Conservation (phyloP, 257 asterid species). For the Solanum etuberosum region DNA sequence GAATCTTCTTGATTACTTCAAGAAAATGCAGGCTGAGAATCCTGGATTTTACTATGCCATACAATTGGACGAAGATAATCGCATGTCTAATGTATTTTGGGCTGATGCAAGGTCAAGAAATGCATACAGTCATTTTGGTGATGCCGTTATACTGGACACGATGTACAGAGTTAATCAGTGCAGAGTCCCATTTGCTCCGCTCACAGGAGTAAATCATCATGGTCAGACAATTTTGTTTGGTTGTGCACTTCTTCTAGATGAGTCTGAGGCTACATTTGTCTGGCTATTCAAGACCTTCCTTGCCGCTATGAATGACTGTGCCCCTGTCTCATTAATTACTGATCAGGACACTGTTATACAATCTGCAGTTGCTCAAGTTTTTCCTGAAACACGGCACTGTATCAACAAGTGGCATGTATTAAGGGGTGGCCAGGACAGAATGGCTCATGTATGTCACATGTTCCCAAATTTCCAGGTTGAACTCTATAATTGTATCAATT, state of each 20-base stretch:
- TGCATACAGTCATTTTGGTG: conserved; percentile 79
- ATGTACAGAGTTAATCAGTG: conserved; percentile 46
- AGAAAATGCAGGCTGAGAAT: conserved; percentile 88
- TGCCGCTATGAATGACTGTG: conserved; percentile 59
- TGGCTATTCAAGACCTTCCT: conserved; percentile 87
- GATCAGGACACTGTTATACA: conserved; percentile 55
- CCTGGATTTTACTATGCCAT: conserved; percentile 92
- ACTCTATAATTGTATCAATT: conserved; percentile 70
- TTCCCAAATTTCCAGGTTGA: conserved; percentile 76
- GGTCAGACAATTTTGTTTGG: conserved; percentile 81
- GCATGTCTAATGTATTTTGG: conserved; percentile 86
- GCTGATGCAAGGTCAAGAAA: conserved; percentile 87
- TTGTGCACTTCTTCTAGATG: conserved; percentile 76
- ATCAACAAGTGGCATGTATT: conserved; percentile 69
- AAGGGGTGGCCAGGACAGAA: conserved; percentile 71
- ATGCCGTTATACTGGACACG: conserved; percentile 68
- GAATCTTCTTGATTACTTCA: conserved; percentile 76
- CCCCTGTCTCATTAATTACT: conserved; percentile 67
- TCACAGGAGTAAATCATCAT: conserved; percentile 92
- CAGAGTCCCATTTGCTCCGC: conserved; percentile 72
- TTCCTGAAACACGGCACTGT: conserved; percentile 62
- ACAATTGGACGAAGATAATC: conserved; percentile 85
- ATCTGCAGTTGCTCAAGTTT: conserved; percentile 55
- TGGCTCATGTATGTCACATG: conserved; percentile 48
- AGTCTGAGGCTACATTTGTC: conserved; percentile 69